A percentile compares a stretch with the other conserved stretches of the same genome.
Conservation (phyloP, 306 rosid genomes). For the Notholithocarpus densiflorus region DNA sequence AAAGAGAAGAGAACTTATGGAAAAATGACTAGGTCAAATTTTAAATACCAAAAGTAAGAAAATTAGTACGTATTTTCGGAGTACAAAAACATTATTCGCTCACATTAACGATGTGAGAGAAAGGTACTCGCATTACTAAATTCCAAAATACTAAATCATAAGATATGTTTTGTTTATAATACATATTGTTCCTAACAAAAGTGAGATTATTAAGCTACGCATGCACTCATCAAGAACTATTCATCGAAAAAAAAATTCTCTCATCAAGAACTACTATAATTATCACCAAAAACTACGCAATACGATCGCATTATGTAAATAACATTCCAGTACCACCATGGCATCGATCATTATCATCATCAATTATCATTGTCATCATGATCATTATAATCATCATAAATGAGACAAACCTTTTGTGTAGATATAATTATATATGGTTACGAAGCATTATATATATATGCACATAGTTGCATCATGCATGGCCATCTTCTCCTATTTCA, state of each 20-base stretch:
- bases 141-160: too few species aligned
- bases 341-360: not conserved
- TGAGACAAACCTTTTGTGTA: slow-evolving; percentile 9
- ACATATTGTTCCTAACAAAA: not conserved
- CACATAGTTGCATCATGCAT: not conserved
- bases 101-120: too few species aligned
- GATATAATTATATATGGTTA: not conserved
- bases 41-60: too few species aligned
- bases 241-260: not conserved
- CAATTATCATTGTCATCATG: not conserved
- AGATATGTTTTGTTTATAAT: not conserved
- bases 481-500: not conserved
- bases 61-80: too few species aligned
- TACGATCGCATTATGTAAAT: not conserved
- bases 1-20: too few species aligned
- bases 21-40: too few species aligned
- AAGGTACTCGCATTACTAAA: too few species aligned
- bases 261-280: not conserved
- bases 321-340: not conserved
- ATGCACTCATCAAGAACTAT: not conserved
- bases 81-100: too few species aligned
- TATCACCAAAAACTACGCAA: slow-evolving; percentile 5
- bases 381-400: not conserved
- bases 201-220: not conserved
- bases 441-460: not conserved